Conservation (phyloP, 148 eudicot genomes). For the Vaccinium darrowii region DNA sequence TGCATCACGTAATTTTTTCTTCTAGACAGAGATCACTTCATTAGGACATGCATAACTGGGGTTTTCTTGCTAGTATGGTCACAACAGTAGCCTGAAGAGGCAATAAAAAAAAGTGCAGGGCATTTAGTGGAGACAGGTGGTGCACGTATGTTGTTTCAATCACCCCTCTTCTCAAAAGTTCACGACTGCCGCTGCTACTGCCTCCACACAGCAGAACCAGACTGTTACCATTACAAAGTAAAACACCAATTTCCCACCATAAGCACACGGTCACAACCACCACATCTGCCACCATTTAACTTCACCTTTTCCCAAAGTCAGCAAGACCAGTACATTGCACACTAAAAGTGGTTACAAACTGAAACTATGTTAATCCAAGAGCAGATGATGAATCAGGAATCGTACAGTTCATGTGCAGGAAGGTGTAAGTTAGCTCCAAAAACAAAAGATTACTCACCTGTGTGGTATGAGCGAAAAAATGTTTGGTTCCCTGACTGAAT, state of each 20-base stretch:
- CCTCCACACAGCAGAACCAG: not conserved
- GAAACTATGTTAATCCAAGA: not conserved
- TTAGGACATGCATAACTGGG: not conserved
- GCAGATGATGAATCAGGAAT: not conserved
- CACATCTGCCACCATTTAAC: not conserved
- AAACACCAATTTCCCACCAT: not conserved
- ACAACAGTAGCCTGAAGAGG: not conserved
- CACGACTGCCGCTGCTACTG: not conserved
- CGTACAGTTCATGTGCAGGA: not conserved
- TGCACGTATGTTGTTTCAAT: not conserved
- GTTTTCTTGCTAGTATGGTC: too few species aligned
- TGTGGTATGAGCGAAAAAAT: constrained; percentile 72
- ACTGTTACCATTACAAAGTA: not conserved
- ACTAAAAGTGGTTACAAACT: not conserved
- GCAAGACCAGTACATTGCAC: not conserved
- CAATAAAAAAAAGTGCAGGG: not conserved
- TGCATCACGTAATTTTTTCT: not conserved
- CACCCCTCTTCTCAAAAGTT: not conserved
- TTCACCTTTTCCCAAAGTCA: constrained; percentile 1
- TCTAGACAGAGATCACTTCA: not conserved
- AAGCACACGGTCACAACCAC: not conserved
- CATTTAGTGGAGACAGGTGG: not conserved
- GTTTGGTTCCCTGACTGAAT: constrained; percentile 46
- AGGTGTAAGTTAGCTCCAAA: not conserved
- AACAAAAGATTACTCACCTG: constrained; percentile 46